Conservation (phyloP, 805 yeast genomes). For the Alloascoidea africana region DNA sequence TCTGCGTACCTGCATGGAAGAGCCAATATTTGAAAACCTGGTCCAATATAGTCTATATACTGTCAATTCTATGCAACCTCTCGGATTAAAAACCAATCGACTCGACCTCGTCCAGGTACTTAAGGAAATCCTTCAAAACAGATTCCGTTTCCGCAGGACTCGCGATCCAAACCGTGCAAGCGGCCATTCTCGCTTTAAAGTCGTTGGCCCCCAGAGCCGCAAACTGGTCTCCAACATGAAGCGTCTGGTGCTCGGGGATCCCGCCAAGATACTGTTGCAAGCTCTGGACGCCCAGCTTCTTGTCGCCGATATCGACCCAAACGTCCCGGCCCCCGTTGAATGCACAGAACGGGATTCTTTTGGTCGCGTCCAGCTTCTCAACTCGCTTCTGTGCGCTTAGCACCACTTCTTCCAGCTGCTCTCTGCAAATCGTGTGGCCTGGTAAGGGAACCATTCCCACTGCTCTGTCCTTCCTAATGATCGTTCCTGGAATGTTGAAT, state of each 20-base stretch:
- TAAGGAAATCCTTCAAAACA: constrained; percentile 42
- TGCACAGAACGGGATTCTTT: constrained; percentile 70
- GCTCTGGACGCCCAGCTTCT: constrained; percentile 75
- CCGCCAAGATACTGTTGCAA: constrained; percentile 62
- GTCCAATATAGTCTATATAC: no score
- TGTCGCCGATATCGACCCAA: constrained; percentile 97
- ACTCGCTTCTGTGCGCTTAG: constrained; percentile 59
- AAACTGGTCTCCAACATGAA: constrained; percentile 96
- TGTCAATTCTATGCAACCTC: no score
- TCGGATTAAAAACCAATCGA: not conserved
- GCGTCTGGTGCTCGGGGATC: constrained; percentile 52
- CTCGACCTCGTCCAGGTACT: constrained; percentile 16
- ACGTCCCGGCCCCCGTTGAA: constrained; percentile 96
- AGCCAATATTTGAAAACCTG: no score
- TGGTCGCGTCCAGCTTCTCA: constrained; percentile 28
- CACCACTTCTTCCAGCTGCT: constrained; percentile 85
- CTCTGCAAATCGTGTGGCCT: constrained; percentile 46
- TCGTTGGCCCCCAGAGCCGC: constrained; percentile 90
- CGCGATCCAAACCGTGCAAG: constrained; percentile 93
- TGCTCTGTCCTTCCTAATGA: constrained; percentile 78
- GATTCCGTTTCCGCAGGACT: constrained; percentile 73
- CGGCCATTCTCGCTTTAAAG: constrained; percentile 83
- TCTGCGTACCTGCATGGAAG: no score
- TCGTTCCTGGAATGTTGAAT: constrained; percentile 42
- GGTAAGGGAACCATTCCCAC: constrained; percentile 49